Percentiles rank a stretch among this genome's conserved stretches.
Conservation (phyloP, 2,329 filamentous ascomycete species). For the Hymenoscyphus linearis region DNA sequence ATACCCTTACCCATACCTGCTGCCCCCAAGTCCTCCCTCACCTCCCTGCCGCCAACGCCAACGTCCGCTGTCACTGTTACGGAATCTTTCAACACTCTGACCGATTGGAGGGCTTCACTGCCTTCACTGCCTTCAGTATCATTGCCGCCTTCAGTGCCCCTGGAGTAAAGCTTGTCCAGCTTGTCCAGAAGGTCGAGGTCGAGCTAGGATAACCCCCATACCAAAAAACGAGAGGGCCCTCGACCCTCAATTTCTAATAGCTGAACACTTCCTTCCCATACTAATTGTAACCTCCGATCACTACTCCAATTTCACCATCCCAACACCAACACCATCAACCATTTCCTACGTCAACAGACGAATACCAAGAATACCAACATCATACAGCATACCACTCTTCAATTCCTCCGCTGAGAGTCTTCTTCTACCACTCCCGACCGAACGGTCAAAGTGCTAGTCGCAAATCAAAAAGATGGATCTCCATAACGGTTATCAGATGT, state of each 20-base stretch:
- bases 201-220: background rate
- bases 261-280: no score
- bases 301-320: background rate
- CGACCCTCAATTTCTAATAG: background rate
- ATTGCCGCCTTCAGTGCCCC: background rate
- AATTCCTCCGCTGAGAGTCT: no score
- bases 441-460: constrained; percentile 17
- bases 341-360: background rate
- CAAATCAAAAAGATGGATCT: constrained; percentile 24
- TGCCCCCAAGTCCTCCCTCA: background rate
- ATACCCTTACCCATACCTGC: no score
- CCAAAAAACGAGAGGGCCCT: background rate
- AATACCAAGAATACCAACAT: background rate
- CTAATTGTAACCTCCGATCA: no score
- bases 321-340: background rate
- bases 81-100: background rate
- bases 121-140: no score
- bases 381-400: background rate
- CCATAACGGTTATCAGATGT: constrained; percentile 52
- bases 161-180: background rate
- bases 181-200: no score
- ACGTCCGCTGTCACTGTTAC: background rate
- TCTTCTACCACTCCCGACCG: constrained; percentile 1
- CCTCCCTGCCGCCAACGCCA: background rate
- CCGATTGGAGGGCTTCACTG: background rate